These are phyloP conservation scores for Didymella keratinophila DNA, from an alignment of 2,329 filamentous ascomycete species.

Conservation along the genomic window DNA sequence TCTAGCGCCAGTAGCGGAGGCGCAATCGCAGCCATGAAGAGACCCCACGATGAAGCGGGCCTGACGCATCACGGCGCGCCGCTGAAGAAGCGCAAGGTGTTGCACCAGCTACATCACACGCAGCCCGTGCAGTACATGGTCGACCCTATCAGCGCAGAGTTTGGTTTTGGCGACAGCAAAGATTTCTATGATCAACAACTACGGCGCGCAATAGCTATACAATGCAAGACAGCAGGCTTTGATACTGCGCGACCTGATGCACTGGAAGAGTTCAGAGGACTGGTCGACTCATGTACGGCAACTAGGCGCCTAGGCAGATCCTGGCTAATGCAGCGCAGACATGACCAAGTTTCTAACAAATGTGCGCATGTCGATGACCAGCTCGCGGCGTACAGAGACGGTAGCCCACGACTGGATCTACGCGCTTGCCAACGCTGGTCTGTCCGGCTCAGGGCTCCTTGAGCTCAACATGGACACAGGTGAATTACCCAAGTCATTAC, in stretches of 20 bases:
- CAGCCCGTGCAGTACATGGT: conserved; percentile 44
- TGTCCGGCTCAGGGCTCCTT: conserved; percentile 51
- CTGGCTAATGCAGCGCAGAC: conserved; percentile 52
- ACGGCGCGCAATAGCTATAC: conserved; percentile 62
- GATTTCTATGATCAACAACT: conserved; percentile 63
- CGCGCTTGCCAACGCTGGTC: conserved; percentile 55
- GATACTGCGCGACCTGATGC: conserved; percentile 63
- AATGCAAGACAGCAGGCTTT: conserved; percentile 62
- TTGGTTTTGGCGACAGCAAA: conserved; percentile 54
- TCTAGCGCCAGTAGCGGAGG: conserved; percentile 43
- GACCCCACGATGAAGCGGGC: conserved; percentile 35
- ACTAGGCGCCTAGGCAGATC: conserved; percentile 26
- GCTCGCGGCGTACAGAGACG: conserved; percentile 62
- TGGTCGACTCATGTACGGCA: conserved; percentile 66
- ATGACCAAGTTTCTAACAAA: conserved; percentile 63
- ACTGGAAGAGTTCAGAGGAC: conserved; percentile 63
- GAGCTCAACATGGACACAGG: conserved; percentile 53
- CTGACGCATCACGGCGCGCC: conserved; percentile 32
- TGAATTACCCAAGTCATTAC: conserved; percentile 44
- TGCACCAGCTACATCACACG: conserved; percentile 45
- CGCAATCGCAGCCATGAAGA: conserved; percentile 47
- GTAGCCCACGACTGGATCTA: conserved; percentile 67
- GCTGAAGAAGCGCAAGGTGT: conserved; percentile 47
- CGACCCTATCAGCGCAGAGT: conserved; percentile 48
- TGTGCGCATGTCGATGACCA: conserved; percentile 66